A percentile compares a stretch with the other conserved stretches of the same genome.
phyloP scores from a whole-genome alignment of 2,329 filamentous ascomycete genomes.

The Volutella citrinella region DNA sequence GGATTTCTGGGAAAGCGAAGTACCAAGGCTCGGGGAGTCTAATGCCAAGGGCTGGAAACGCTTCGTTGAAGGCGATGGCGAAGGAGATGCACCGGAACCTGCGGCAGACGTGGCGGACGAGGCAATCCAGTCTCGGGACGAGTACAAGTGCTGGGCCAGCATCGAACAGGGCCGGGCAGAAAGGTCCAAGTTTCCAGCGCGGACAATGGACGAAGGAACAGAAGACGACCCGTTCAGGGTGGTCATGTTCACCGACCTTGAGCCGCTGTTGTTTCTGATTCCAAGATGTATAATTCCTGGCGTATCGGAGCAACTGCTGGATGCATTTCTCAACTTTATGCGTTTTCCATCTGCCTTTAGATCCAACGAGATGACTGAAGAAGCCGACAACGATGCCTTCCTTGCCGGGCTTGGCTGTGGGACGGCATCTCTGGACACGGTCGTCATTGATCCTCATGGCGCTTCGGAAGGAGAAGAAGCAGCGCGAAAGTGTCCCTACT shows the following conservation, averaged over 20 bases:
- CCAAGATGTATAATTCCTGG: constrained; percentile 34
- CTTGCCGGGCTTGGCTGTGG: constrained; percentile 11
- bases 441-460: neutral
- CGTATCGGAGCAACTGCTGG: constrained; percentile 51
- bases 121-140: constrained; percentile 34
- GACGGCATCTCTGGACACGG: constrained; percentile 2
- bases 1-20: constrained; percentile 86
- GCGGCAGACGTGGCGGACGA: constrained; percentile 9
- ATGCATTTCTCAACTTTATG: constrained; percentile 70
- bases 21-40: constrained; percentile 72
- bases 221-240: constrained; percentile 83
- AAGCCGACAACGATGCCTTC: constrained; percentile 30
- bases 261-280: constrained; percentile 56
- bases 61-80: constrained; percentile 38
- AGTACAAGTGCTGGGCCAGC: constrained; percentile 49
- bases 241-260: constrained; percentile 75
- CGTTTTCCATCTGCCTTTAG: constrained; percentile 53
- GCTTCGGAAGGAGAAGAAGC: constrained; percentile 18
- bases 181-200: constrained; percentile 60
- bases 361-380: constrained; percentile 25
- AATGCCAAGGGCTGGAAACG: constrained; percentile 67
- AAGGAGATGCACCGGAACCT: constrained; percentile 40
- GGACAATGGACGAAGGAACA: constrained; percentile 69
- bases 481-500: constrained; percentile 24
- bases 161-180: constrained; percentile 51